Evolutionary conservation across 306 rosid genomes (phyloP).

Genomic region (Macrotyloma uniflorum): DNA sequence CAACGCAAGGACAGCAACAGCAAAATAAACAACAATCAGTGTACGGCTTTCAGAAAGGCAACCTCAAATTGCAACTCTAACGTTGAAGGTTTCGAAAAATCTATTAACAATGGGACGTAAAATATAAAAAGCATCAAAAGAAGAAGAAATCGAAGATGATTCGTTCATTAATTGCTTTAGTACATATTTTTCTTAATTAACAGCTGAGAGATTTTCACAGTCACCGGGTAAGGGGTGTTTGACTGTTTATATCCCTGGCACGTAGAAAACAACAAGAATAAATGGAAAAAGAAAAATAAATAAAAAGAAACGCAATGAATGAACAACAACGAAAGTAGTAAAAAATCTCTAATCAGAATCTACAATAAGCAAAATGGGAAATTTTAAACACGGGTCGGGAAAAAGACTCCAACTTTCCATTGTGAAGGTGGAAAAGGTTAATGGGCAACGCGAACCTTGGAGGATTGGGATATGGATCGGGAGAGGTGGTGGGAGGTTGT

Average conservation of each 20-base stretch:
- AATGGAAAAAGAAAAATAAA: background rate
- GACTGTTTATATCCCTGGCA: slow-evolving; percentile 33
- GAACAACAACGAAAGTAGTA: slow-evolving; percentile 2
- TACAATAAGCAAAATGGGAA: slow-evolving; percentile 26
- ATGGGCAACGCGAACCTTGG: slow-evolving; percentile 65
- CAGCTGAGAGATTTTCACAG: slow-evolving; percentile 45
- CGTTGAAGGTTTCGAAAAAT: slow-evolving; percentile 52
- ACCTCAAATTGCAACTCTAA: slow-evolving; percentile 49
- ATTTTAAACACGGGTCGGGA: background rate
- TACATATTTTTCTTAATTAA: slow-evolving; percentile 42
- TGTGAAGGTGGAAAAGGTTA: slow-evolving; percentile 17
- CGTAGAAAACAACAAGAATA: background rate
- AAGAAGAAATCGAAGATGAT: slow-evolving; percentile 49
- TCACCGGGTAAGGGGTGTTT: slow-evolving; percentile 45
- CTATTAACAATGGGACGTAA: background rate
- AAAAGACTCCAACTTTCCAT: background rate
- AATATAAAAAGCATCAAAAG: slow-evolving; percentile 51
- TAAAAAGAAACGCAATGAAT: slow-evolving; percentile 2
- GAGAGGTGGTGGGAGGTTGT: slow-evolving; percentile 48
- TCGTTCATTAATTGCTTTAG: slow-evolving; percentile 41
- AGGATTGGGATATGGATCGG: slow-evolving; percentile 59
- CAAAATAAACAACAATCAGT: slow-evolving; percentile 43
- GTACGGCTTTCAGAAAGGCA: slow-evolving; percentile 46
- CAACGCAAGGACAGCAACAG: slow-evolving; percentile 42
- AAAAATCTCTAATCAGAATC: slow-evolving; percentile 33